Base-by-base conservation (phyloP, 345 rosid genomes). In the Eucalyptus coolabah region DNA sequence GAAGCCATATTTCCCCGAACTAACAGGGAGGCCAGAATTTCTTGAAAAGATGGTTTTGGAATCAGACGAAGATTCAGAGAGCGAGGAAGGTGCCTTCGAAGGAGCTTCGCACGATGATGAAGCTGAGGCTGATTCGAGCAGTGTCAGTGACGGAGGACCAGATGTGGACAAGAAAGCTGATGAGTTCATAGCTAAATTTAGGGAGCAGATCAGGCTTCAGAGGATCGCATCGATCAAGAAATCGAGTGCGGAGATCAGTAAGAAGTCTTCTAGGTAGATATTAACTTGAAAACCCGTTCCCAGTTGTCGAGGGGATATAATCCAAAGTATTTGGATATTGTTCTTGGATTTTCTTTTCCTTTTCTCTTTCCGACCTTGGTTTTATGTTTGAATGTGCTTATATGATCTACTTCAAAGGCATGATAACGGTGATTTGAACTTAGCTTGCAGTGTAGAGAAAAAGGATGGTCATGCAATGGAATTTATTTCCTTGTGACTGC, bases 171-270 rank as follows among this genome's bases (percentile, higher is more conserved):
- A 95, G 97, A 96, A 96, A 88, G 99, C 99, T 2, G 99, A 94
- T 87, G 99, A 96, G 92, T 98, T 98, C 94, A 98, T 98, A 89
- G 97, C 99, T n/a, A 97, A 95, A 93, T 95, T 97, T 94, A 95
- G 99, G 89, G 99, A 98, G 94, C 99, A 98, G 89, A 98, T 98
- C 87, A 95, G 99, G 95, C 97, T 98, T 56, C 99, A 98, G 87
- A 95, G 99, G 91, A 98, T 96, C 42, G 98, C 95, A 83, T 96
- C 96, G 12, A 96, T 97, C 91, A 97, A 97, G 93, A 94, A 92
- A 93, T 95, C 98, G n/a, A 91, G 94, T 89, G 90, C 86, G 14
- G 94, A 91, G 86, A 88, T 91, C 42, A 90, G 89, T 51, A 88
- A 47, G 60, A 89, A 77, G 50, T 54, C 89, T 54, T 88, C 89